These are phyloP conservation scores for Kockovaella imperatae DNA, from an alignment of 768 basidiomycete genomes.

Conservation along the genomic window DNA sequence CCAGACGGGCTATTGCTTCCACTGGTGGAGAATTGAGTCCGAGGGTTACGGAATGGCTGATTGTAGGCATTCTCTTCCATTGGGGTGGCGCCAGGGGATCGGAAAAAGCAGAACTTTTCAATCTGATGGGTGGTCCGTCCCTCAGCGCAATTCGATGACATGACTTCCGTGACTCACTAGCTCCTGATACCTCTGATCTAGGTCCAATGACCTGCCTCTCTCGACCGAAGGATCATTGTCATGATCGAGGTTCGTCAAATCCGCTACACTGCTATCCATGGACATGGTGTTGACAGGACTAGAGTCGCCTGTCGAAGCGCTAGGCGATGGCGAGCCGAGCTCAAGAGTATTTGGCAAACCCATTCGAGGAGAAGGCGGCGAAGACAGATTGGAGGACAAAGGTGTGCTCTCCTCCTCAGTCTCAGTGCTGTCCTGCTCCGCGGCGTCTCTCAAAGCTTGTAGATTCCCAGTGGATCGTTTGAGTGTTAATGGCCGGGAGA, in stretches of 20 bases:
- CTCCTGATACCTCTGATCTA: slow-evolving; percentile 34
- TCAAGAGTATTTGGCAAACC: too few relatives aligned
- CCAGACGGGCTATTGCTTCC: too few relatives aligned
- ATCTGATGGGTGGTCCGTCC: slow-evolving; percentile 20
- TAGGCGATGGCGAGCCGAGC: slow-evolving; percentile 33
- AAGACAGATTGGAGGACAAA: slow-evolving; percentile 34
- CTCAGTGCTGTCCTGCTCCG: slow-evolving; percentile 21
- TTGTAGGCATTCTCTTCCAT: too few relatives aligned
- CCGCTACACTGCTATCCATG: slow-evolving; percentile 17
- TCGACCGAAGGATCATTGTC: slow-evolving; percentile 29
- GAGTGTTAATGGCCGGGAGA: slow-evolving; percentile 9
- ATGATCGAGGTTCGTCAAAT: slow-evolving; percentile 17
- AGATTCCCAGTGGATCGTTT: slow-evolving; percentile 33
- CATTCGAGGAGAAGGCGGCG: slow-evolving; percentile 41
- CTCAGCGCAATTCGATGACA: background rate
- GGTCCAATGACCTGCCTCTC: slow-evolving; percentile 14
- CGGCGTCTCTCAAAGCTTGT: slow-evolving; percentile 14
- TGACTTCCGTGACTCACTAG: slow-evolving; percentile 28
- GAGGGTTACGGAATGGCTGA: too few relatives aligned
- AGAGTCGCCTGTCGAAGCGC: slow-evolving; percentile 32
- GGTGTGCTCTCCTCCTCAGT: too few relatives aligned
- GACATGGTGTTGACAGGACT: slow-evolving; percentile 27
- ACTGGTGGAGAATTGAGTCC: too few relatives aligned
- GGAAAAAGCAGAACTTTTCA: slow-evolving; percentile 44
- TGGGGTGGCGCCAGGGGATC: slow-evolving; percentile 31